Percentiles rank a stretch among this genome's conserved stretches.
Evolutionary conservation across 2,329 filamentous ascomycete species (phyloP).

Genomic region (Monascus ruber): DNA sequence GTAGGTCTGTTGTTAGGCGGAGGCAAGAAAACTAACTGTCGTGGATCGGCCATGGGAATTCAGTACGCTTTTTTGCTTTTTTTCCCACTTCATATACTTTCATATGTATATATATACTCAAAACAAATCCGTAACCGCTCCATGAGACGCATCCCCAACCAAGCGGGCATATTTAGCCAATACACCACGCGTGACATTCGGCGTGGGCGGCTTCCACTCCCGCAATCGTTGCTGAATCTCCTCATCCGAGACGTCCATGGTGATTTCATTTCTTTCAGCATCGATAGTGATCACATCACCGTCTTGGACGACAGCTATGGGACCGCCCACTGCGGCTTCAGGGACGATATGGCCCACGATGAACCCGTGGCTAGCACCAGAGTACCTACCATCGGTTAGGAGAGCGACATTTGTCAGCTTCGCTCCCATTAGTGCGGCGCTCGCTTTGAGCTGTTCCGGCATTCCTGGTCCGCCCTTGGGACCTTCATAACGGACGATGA

Average conservation of each 20-base stretch:
- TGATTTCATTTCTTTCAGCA: constrained; percentile 60
- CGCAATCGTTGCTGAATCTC: constrained; percentile 55
- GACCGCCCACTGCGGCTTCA: constrained; percentile 79
- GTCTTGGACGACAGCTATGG: constrained; percentile 69
- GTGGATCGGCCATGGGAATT: too few species aligned
- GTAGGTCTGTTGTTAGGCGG: too few species aligned
- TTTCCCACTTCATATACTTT: too few species aligned
- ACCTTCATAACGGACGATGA: constrained; percentile 87
- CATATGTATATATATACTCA: constrained; percentile 12
- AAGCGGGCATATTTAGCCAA: constrained; percentile 81
- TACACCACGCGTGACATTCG: constrained; percentile 66
- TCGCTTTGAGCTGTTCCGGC: constrained; percentile 86
- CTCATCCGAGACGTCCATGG: constrained; percentile 60
- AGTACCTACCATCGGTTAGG: constrained; percentile 85
- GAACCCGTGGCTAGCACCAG: constrained; percentile 74
- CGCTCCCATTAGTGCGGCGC: constrained; percentile 85
- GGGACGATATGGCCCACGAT: constrained; percentile 90
- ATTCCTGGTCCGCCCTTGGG: constrained; percentile 90
- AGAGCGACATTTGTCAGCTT: constrained; percentile 77
- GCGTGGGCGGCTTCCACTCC: constrained; percentile 59
- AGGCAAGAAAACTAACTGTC: too few species aligned
- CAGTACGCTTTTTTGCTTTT: too few species aligned
- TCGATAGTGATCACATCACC: constrained; percentile 82
- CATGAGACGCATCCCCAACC: constrained; percentile 84
- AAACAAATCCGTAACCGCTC: constrained; percentile 75